Base-by-base conservation (phyloP, 208 protist genomes). In the Phytomonas sp. region DNA sequence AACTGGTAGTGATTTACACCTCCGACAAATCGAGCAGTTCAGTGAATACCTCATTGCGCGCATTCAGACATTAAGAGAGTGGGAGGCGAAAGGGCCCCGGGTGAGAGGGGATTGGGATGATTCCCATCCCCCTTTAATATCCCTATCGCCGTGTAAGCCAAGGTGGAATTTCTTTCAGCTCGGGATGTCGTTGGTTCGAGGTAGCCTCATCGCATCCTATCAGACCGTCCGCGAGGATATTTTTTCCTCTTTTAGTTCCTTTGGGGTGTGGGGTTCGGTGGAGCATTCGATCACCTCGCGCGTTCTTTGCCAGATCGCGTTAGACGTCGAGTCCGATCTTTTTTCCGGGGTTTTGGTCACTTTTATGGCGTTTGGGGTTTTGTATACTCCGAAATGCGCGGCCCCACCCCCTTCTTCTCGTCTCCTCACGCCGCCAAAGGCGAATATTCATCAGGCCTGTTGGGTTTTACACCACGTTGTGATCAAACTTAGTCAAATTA, bases 101-200 rank as follows among this genome's bases (percentile, higher is more conserved):
- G 8, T 19, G 26, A 19, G 23, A 56, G 19, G 11, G 19, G 26
- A 56, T 56, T 19, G 19, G 11, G 19, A 56, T 6, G 19, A 56
- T 23, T 6, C 0, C n/a, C 59, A n/a, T 19, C 34, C 31, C n/a
- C 36, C 19, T 34, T 77, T n/a, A 32, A 12, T 33, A 70, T 74
- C 68, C 60, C 75, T 2, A 52, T 60, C 8, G 30, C 29, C 0
- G 65, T 71, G 6, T 14, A 60, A 30, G 2, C 49, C 12, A 33
- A 67, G 19, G 16, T 63, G 74, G 23, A 86, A 86, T 49, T 42
- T 75, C 8, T 67, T 73, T 16, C 77, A 81, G 45, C 52, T 91
- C 1, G 85, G 72, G 0, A 45, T 70, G 0, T 74, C 78, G 1
- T 29, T 86, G 26, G 72, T 85, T 45, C 71, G 69, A 19, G 78